phyloP scores from a whole-genome alignment of 2,329 filamentous ascomycete species.

The Tricladium varicosporioides region DNA sequence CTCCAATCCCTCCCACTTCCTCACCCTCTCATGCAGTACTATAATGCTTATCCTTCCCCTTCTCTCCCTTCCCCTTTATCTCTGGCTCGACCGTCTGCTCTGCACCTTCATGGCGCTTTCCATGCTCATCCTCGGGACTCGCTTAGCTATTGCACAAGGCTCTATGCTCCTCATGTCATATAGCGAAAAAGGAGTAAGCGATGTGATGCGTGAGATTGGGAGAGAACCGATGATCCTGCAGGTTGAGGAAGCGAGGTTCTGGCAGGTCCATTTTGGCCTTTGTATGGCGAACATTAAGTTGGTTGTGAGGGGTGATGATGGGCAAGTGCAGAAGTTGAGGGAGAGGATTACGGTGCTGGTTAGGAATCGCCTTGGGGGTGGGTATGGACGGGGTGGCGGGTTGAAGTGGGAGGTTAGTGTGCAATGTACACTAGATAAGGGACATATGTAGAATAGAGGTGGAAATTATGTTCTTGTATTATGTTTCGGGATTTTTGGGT shows the following conservation, averaged over 20 bases:
- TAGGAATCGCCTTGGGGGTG: slow-evolving; percentile 81
- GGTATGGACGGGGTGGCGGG: slow-evolving; percentile 75
- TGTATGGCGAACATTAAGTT: slow-evolving; percentile 94
- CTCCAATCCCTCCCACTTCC: slow-evolving; percentile 91
- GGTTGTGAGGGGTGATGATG: slow-evolving; percentile 68
- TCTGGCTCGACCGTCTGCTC: slow-evolving; percentile 79
- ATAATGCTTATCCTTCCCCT: slow-evolving; percentile 80
- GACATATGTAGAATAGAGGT: not conserved
- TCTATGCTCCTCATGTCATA: slow-evolving; percentile 97
- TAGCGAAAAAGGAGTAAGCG: slow-evolving; percentile 36
- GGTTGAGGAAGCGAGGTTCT: slow-evolving; percentile 91
- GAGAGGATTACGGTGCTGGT: slow-evolving; percentile 76
- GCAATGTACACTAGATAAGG: slow-evolving; percentile 54
- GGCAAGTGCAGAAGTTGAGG: slow-evolving; percentile 68
- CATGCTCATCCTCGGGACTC: slow-evolving; percentile 85
- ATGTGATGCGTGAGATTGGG: slow-evolving; percentile 82
- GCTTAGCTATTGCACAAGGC: slow-evolving; percentile 81
- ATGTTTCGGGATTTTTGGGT: not conserved
- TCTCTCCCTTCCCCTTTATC: slow-evolving; percentile 75
- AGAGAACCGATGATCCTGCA: slow-evolving; percentile 71
- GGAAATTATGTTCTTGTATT: not conserved
- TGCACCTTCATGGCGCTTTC: slow-evolving; percentile 78
- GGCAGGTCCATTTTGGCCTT: slow-evolving; percentile 97
- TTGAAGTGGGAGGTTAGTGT: slow-evolving; percentile 92
- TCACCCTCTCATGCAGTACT: slow-evolving; percentile 83